Base-by-base conservation (phyloP, 495 filamentous ascomycete species). In the Xylaria grammica region DNA sequence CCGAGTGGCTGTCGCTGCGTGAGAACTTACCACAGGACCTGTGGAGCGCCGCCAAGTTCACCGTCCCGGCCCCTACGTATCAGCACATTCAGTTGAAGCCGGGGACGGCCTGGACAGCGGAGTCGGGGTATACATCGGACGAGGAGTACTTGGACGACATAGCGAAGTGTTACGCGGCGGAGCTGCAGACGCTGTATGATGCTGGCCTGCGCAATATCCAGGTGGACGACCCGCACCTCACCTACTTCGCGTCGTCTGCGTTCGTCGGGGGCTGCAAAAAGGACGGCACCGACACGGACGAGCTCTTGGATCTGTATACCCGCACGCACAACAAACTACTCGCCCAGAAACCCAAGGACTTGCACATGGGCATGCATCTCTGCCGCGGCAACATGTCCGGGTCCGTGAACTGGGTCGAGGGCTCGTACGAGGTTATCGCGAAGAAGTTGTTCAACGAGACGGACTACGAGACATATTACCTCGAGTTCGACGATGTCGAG, bases 381-480 rank as follows among this genome's bases (percentile, higher is more conserved):
- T 92, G 91, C 80, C 86, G 89, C 57, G 91, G 91, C 44, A 94
- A 93, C 78, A 92, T 92, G 75, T 85, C 90, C 66, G 85, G 88
- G 55, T 86, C 85, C 29, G 84, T 87, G 29, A 88, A 91, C 79
- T 94, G 93, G 79, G 86, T 87, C 63, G 88, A 91, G 74, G 91
- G 91, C 30, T 87, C 87, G 30, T 94, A 94, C 73, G 91, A 94
- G 75, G 81, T 82, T 46, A 91, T 94, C 62, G 91, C 91, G 50
- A 82, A 83, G 67, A 91, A 90, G 78, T 83, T 94, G 20, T 94
- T 94, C 83, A 82, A 87, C 63, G 82, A 89, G 65, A 84, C 93
- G 57, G 84, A 90, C 70, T 87, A 92, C 19, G 83, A 90, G 76
- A 91, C 90, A 3, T 93, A 90, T 79, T 93, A 91, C 72, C 86